Percentiles rank a stretch among this genome's conserved stretches.
These are phyloP conservation scores for Podaxis sp. DNA, from an alignment of 768 basidiomycete species.

Conservation along the genomic window DNA sequence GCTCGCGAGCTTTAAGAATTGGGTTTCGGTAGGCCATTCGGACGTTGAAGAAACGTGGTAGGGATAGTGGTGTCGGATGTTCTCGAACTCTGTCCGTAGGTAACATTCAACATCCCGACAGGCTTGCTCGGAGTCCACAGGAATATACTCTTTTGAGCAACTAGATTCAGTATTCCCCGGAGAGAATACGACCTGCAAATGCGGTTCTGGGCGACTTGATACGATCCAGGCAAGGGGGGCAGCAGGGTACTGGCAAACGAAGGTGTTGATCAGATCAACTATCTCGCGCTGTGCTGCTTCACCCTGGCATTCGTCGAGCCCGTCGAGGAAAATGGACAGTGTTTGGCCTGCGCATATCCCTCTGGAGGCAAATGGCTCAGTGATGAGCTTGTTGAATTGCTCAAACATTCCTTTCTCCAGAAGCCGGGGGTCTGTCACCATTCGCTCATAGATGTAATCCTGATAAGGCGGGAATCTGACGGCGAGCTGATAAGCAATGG, in stretches of 20 bases:
- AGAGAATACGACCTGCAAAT: neutral
- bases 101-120: neutral
- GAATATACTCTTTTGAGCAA: neutral
- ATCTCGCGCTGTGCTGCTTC: neutral
- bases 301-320: neutral
- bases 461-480: slow-evolving; percentile 16
- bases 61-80: neutral
- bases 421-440: slow-evolving; percentile 22
- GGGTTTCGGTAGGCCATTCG: neutral
- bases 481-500: slow-evolving; percentile 25
- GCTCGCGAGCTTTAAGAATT: neutral
- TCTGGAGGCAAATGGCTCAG: slow-evolving; percentile 13
- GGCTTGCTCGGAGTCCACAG: neutral
- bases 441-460: slow-evolving; percentile 16
- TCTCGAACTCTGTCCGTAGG: neutral
- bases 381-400: slow-evolving; percentile 24
- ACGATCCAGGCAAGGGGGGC: neutral
- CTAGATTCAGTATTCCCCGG: neutral
- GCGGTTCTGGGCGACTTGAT: neutral
- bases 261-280: neutral
- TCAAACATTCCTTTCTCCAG: slow-evolving; percentile 15
- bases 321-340: neutral
- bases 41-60: neutral
- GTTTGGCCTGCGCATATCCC: neutral
- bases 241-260: neutral